Percentiles rank a stretch among this genome's conserved stretches.
Evolutionary conservation across 345 rosid genomes (phyloP).

Genomic region (Xanthoceras sorbifolium): DNA sequence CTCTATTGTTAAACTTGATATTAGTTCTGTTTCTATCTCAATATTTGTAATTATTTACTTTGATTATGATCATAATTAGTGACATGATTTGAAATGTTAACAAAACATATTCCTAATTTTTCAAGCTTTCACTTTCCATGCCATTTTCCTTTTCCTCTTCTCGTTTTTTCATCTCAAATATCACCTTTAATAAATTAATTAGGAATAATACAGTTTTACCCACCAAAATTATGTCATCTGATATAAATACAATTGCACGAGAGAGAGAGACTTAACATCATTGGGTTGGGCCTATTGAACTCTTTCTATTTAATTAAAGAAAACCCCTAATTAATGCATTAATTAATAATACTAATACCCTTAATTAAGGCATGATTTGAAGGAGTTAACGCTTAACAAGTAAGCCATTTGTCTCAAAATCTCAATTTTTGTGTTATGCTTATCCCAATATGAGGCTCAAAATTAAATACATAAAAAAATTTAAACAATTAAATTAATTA

Average conservation of each 20-base stretch:
- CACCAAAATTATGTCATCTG: too few relatives aligned
- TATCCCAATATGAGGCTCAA: background rate
- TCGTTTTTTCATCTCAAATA: background rate
- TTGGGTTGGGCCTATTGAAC: too few relatives aligned
- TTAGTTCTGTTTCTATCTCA: too few relatives aligned
- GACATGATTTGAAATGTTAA: slow-evolving; percentile 16
- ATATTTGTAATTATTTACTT: too few relatives aligned
- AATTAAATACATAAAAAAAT: background rate
- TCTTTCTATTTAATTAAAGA: background rate
- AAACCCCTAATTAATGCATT: background rate
- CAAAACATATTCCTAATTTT: background rate
- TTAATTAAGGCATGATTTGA: background rate
- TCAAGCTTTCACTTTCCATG: background rate
- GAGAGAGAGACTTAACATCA: too few relatives aligned
- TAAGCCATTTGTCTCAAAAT: slow-evolving; percentile 5
- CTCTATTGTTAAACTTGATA: too few relatives aligned
- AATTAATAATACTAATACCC: background rate
- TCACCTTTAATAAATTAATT: background rate
- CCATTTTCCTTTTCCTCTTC: background rate
- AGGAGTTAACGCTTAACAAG: background rate
- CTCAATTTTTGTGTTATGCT: background rate
- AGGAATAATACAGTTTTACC: too few relatives aligned
- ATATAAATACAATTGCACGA: too few relatives aligned
- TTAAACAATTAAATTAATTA: background rate
- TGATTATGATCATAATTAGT: background rate